Evolutionary conservation across 306 rosid species (phyloP), one percentile per base, ranked within the genome.

Genomic region (Citrullus colocynthis): DNA sequence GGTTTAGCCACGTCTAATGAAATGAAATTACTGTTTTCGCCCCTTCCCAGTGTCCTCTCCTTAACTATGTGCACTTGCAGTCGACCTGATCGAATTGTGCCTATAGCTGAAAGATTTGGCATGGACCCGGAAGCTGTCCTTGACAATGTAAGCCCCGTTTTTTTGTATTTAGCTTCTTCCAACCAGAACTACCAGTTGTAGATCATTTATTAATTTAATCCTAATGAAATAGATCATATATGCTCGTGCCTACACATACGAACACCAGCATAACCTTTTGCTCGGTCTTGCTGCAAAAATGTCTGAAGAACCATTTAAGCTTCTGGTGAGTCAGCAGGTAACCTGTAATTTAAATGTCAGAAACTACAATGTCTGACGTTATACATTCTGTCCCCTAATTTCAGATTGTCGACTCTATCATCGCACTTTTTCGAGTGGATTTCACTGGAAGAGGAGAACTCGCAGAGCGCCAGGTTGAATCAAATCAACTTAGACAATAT

Each of bases 281-380:
- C 95, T 94, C 39, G 98, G 96, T 60, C 88, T 94, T 77, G 98
- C 98, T 20, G 97, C 98, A 39, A 94, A 94, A 76, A 94, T 94
- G 98, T 81, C 97, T 30, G 97, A 92, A 90, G 97, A 94, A 80
- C 98, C 98, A 76, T 94, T 92, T 82, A 90, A 91, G 82, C 98
- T 94, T 81, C 88, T 94, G 95, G 98, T 94, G 81, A 88, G 91
- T 78, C 48, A 48, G 64, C 55, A 18, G 57, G 24, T 75, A 54
- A 73, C 41, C 48, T 76, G 16, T 4, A 49, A 42, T 67, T 76
- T 65, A 60, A 75, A 3, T 58, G 48, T 48, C 34, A 39, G 76
- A 52, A 34, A 77, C 63, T 55, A 57, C 49, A 79, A 73, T 18
- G 55, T 60, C 75, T 88, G 72, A 86, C 14, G 28, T 18, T 52